Evolutionary conservation across 2,329 filamentous ascomycete species (phyloP), one percentile per base, ranked within the genome.

Genomic region (Fusarium ambrosium): DNA sequence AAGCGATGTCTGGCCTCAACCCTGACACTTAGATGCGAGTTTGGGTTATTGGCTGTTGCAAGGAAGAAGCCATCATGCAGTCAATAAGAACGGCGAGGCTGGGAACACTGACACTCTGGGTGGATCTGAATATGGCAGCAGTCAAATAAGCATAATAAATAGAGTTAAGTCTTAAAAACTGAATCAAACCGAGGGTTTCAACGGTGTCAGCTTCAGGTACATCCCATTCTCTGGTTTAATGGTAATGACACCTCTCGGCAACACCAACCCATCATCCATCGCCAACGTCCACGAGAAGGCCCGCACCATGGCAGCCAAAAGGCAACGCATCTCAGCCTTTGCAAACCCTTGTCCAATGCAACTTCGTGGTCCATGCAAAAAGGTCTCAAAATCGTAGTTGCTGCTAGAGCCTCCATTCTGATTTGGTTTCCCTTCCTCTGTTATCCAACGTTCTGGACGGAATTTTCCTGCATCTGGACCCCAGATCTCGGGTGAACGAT

Each of bases 321-420:
- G 80, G 80, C 92, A 94, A 11, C 92, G 91, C 82, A 95, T 90
- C 83, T 96, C 94, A 0, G 92, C 89, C 78, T 90, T 91, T 0
- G 94, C 92, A 80, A 95, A 95, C 0, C 87, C 86, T 79, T 92
- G 89, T 0, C 95, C 95, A 73, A 97, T 97, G 79, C 95, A 97
- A 77, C 92, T 93, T 62, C 95, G 85, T 0, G 94, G 94, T 0
- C 95, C 95, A 79, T 97, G 94, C 61, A 97, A 81, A 82, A 97
- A 97, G 0, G 94, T 95, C 81, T 95, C 80, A 72, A 93, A 92
- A 2, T 89, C 87, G 79, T 92, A 95, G 79, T 94, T 94, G 66
- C 87, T 92, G 4, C 86, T 85, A 0, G 92, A 91, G 6, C 92
- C 92, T 2, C 94, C 94, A 8, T 89, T 90, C 64, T 91, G 90